Base-by-base conservation (phyloP, 2,329 filamentous ascomycete genomes). In the Chaetomiaceae sp. region DNA sequence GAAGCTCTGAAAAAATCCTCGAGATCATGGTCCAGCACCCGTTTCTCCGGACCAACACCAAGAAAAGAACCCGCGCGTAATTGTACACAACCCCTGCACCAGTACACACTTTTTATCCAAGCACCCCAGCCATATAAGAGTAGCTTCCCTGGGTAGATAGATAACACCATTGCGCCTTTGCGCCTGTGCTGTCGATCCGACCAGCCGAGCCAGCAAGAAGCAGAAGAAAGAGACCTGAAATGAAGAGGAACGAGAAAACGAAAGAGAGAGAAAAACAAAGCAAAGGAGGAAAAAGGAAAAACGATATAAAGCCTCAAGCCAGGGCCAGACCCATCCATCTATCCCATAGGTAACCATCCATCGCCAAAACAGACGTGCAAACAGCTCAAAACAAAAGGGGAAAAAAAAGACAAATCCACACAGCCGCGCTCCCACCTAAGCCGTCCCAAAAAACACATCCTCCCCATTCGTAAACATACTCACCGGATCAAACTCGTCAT, bases 401-500 rank as follows among this genome's bases (percentile, higher is more conserved):
- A 16, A 33, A 34, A 40, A 49, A 45, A 25, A 27, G 39, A 25
- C 30, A 9, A 47, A 40, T 13, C 31, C 20, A 14, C 21, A 34
- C 3, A 13, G n/a, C 13, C 45, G 4, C 12, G 13, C n/a, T n/a
- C 8, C n/a, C 23, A 39, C 35, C 19, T n/a, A 51, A n/a, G 39
- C 16, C 14, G 48, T 69, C 45, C 71, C 69, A 59, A 79, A 81
- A 59, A 80, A 78, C 49, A 79, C 66, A 54, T 79, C 76, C 49
- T 77, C 74, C 53, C 67, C 70, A 55, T 70, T 69, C 23, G 68
- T 71, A 57, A 80, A 79, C 74, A 81, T 76, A 63, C 68, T 69
- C 27, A 75, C 72, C 5, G 66, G 59, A 50, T 68, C 70, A 53
- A 77, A 77, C 38, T 76, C 74, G 38, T 80, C 77, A 14, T 44